phyloP scores from a whole-genome alignment of 2,329 filamentous ascomycete species.

The Aspergillus pseudoviridinutans region DNA sequence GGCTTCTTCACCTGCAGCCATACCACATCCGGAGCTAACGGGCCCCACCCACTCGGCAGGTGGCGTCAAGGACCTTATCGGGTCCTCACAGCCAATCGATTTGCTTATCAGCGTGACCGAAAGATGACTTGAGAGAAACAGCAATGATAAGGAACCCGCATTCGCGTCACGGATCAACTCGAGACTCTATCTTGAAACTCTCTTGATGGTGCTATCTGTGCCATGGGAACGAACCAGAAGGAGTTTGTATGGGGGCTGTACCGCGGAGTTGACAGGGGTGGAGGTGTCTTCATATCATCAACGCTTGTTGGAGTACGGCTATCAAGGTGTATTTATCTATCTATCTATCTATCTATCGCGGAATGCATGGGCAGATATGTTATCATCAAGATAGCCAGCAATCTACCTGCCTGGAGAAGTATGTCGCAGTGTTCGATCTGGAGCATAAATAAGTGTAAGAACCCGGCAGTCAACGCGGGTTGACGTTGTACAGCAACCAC shows the following conservation, averaged over 20 bases:
- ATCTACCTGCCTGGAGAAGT: not conserved
- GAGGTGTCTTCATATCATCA: not conserved
- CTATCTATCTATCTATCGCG: no score
- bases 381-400: not conserved
- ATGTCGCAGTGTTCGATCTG: not conserved
- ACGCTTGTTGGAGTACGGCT: not conserved
- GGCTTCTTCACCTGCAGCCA: conserved; percentile 4
- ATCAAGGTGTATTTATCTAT: not conserved
- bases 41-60: conserved; percentile 7
- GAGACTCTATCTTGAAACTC: not conserved
- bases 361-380: not conserved
- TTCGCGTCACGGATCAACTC: not conserved
- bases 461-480: not conserved
- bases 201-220: not conserved
- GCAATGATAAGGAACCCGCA: conserved; percentile 2
- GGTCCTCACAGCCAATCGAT: conserved; percentile 15
- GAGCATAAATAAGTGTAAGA: not conserved
- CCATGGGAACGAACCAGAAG: not conserved
- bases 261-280: not conserved
- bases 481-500: not conserved
- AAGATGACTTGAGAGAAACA: conserved; percentile 17
- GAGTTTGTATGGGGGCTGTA: not conserved
- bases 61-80: conserved; percentile 18
- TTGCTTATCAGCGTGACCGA: not conserved
- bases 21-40: conserved; percentile 2